Evolutionary conservation across 805 yeast species (phyloP).

Genomic region (Candida sithepensis): DNA sequence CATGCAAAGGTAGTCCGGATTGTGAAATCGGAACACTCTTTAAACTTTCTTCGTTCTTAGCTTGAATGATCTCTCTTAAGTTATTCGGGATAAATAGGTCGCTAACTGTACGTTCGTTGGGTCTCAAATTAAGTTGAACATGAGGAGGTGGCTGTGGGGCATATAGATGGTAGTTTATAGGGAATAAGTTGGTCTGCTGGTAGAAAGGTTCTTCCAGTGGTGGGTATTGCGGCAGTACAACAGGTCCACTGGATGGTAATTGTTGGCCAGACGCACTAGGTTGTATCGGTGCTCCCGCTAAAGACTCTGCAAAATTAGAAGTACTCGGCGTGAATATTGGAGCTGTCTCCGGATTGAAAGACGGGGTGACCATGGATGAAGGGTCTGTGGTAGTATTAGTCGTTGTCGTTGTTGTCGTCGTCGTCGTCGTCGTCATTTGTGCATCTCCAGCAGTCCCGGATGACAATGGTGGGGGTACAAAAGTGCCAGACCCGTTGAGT

Average conservation of each 20-base stretch:
- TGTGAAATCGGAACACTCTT: constrained; percentile 49
- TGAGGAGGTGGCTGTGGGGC: constrained; percentile 88
- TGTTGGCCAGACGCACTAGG: constrained; percentile 3
- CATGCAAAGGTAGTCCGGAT: constrained; percentile 64
- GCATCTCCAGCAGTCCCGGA: constrained; percentile 5
- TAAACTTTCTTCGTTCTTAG: constrained; percentile 76
- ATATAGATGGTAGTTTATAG: constrained; percentile 79
- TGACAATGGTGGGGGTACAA: constrained; percentile 37
- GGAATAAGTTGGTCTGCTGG: constrained; percentile 38
- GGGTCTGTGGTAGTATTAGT: constrained; percentile 3
- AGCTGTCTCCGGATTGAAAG: constrained; percentile 30
- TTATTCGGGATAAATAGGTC: constrained; percentile 70
- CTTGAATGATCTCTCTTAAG: constrained; percentile 65
- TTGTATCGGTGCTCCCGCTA: constrained; percentile 29
- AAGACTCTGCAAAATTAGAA: constrained; percentile 8
- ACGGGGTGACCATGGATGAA: constrained; percentile 4
- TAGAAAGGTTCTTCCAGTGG: constrained; percentile 27
- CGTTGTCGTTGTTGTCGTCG: background rate
- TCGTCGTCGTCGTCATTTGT: background rate
- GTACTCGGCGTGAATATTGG: constrained; percentile 29
- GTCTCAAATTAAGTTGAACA: constrained; percentile 51
- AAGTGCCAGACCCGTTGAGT: constrained; percentile 43
- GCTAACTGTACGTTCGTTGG: constrained; percentile 68
- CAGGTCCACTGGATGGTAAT: background rate
- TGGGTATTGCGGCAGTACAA: background rate